Base-by-base conservation (phyloP, 2,329 filamentous ascomycete genomes). In the Talaromyces sp. region DNA sequence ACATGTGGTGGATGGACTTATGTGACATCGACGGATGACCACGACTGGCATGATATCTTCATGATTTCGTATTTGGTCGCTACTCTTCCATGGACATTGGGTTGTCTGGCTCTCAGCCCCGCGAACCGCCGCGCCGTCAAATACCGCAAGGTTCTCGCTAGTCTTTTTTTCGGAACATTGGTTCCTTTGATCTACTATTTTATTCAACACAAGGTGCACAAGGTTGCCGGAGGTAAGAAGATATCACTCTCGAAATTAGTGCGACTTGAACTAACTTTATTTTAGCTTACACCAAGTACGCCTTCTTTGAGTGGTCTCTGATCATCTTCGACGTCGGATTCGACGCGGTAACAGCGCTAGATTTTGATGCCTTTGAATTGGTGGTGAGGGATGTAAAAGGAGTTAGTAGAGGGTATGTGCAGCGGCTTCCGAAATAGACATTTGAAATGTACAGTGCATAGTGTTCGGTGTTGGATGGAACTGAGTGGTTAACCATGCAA, bases 1-100 rank as follows among this genome's bases (percentile, higher is more conserved):
- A 97, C 93, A 3, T 99, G 95, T 75, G 95, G 94, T 72, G 95
- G 95, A 66, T 99, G 95, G 94, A 97, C 95, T 62, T 99, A 98
- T 78, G 89, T 99, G 68, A 99, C 95, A 29, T 98, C 95, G 68
- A 99, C 95, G 51, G 95, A 99, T 76, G 92, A 98, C 77, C 95
- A 99, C 78, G 89, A 96, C 79, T 98, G 93, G 93, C 95, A 99
- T 77, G 95, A 99, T 75, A 94, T 98, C 68, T 94, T 99, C 77
- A 99, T 99, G 95, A 97, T 99, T 71, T 96, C 93, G 15, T 99
- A 99, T 78, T 84, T 99, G 64, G 89, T 99, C 54, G 91, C 92
- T 38, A 98, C 95, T 2, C 83, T 99, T 63, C 95, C 95, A 1
- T 99, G 95, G 95, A 99, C 94, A 1, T 78, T 92, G 58, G 95